Percentiles rank a stretch among this genome's conserved stretches.
Conservation (phyloP, 441 rosid species). For the Erodium trifolium region DNA sequence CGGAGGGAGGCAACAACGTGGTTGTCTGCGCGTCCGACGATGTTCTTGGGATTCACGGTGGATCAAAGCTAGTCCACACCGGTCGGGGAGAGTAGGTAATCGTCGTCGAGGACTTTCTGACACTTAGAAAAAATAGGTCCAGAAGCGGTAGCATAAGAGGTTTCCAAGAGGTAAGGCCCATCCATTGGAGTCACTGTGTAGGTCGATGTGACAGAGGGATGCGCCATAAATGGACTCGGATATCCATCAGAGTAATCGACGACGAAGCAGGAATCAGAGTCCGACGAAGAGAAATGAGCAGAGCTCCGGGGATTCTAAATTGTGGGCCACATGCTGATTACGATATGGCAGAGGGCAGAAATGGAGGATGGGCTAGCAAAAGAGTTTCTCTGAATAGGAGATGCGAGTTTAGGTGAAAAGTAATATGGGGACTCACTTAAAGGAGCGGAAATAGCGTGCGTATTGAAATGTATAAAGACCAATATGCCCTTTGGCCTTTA, state of each 20-base stretch:
- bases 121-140: conserved; percentile 40
- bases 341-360: too few relatives aligned
- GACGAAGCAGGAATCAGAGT: too few relatives aligned
- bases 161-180: conserved; percentile 84
- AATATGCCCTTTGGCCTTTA: too few relatives aligned
- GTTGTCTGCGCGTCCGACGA: conserved; percentile 66
- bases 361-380: too few relatives aligned
- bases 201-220: conserved; percentile 48
- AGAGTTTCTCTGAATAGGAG: too few relatives aligned
- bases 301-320: too few relatives aligned
- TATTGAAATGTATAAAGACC: too few relatives aligned
- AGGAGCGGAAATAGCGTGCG: too few relatives aligned
- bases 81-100: conserved; percentile 61
- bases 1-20: conserved; percentile 55
- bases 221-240: conserved; percentile 53
- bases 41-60: conserved; percentile 43
- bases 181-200: conserved; percentile 46
- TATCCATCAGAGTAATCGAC: conserved; percentile 30
- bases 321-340: too few relatives aligned
- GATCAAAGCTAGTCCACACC: conserved; percentile 87
- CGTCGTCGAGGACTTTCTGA: conserved; percentile 54
- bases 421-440: too few relatives aligned
- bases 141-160: conserved; percentile 59
- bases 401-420: too few relatives aligned
- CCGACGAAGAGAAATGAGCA: conserved; percentile 3